A percentile compares a stretch with the other conserved stretches of the same genome.
phyloP scores from a whole-genome alignment of 306 rosid species.

The Ormosia emarginata region DNA sequence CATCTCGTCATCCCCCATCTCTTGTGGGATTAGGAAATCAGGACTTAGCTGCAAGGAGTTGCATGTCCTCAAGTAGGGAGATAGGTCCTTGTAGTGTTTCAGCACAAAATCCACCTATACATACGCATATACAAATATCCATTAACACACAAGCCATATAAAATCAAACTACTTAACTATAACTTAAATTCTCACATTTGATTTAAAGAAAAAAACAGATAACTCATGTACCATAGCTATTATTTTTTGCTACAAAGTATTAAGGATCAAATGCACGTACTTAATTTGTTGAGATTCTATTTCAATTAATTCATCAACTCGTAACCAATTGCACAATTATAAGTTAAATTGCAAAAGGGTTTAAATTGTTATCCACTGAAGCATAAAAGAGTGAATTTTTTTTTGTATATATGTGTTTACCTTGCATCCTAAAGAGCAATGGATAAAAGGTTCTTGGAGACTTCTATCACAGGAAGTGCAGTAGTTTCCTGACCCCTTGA shows the following conservation, averaged over 20 bases:
- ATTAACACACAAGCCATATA: not conserved
- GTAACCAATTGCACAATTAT: not conserved
- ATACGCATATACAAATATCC: not conserved
- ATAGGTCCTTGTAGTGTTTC: conserved; percentile 66
- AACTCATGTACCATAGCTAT: too few relatives aligned
- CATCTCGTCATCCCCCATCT: conserved; percentile 73
- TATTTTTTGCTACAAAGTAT: not conserved
- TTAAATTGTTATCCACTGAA: not conserved
- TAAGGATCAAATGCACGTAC: not conserved
- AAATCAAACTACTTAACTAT: not conserved
- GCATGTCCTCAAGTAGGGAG: conserved; percentile 68
- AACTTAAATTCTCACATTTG: too few relatives aligned
- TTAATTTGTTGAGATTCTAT: not conserved
- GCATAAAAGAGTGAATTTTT: not conserved
- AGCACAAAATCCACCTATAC: conserved; percentile 80
- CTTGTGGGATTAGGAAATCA: conserved; percentile 79
- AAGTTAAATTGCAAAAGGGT: too few relatives aligned
- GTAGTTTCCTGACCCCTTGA: conserved; percentile 91
- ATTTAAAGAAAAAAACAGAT: too few relatives aligned
- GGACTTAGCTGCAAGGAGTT: conserved; percentile 67
- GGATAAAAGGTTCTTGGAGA: conserved; percentile 93
- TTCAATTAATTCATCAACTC: not conserved
- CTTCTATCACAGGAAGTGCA: conserved; percentile 95
- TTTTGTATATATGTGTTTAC: conserved; percentile 34
- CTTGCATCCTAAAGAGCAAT: conserved; percentile 97